A percentile compares a stretch with the other conserved stretches of the same genome.
Evolutionary conservation across 257 asterid genomes (phyloP).

Genomic region (Nyctanthes arbortristis): DNA sequence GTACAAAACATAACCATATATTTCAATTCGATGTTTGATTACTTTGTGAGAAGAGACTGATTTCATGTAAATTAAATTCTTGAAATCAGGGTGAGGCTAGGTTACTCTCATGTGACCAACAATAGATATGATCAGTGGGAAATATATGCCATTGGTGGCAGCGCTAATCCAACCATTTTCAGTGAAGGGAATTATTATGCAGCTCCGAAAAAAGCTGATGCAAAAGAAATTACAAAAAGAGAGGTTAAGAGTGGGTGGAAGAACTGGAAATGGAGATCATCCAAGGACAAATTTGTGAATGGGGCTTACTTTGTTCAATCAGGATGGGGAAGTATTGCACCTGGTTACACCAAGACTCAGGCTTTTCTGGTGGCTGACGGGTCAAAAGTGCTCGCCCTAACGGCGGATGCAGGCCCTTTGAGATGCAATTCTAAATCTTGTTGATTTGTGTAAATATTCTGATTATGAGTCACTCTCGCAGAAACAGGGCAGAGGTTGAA

Average conservation of each 20-base stretch:
- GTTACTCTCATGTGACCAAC: constrained; percentile 83
- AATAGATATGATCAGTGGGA: constrained; percentile 73
- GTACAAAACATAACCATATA: constrained; percentile 12
- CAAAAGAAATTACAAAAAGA: constrained; percentile 71
- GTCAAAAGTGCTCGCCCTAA: constrained; percentile 57
- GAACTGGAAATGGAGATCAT: constrained; percentile 83
- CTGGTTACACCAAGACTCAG: constrained; percentile 51
- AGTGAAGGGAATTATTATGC: constrained; percentile 88
- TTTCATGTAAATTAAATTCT: constrained; percentile 9
- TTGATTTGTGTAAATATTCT: constrained; percentile 19
- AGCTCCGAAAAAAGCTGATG: constrained; percentile 48
- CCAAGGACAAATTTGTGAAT: constrained; percentile 62
- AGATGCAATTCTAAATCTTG: constrained; percentile 49
- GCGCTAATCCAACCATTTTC: constrained; percentile 85
- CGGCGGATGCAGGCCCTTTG: constrained; percentile 66
- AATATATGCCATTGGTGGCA: constrained; percentile 94
- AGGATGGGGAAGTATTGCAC: constrained; percentile 60
- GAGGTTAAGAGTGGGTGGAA: constrained; percentile 55
- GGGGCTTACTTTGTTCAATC: constrained; percentile 82
- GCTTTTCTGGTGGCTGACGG: constrained; percentile 72
- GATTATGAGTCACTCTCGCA: not conserved
- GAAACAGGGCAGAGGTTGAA: not conserved
- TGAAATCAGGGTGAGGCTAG: constrained; percentile 62
- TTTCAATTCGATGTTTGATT: not conserved
- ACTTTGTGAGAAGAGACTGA: not conserved